Evolutionary conservation across 371 early-diverging fungal genomes (phyloP).

Genomic region (Apophysomyces sp.): DNA sequence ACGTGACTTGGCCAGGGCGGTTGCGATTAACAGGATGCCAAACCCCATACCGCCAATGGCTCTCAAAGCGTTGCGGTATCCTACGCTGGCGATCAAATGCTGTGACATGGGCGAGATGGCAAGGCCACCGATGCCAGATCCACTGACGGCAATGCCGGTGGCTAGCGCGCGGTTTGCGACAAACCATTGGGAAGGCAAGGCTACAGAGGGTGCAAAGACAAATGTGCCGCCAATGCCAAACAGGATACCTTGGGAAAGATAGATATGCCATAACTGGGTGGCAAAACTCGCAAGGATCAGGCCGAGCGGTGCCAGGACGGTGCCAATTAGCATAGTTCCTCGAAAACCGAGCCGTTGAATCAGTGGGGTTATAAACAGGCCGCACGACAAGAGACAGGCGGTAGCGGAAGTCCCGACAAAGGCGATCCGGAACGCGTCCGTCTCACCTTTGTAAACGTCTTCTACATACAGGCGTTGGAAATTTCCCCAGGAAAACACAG

Average conservation of each 20-base stretch:
- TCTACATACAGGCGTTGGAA: constrained; percentile 21
- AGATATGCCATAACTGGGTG: constrained; percentile 42
- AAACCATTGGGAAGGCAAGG: constrained; percentile 48
- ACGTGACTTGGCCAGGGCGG: constrained; percentile 30
- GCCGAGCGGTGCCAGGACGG: constrained; percentile 21
- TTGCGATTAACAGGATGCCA: constrained; percentile 38
- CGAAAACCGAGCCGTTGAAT: constrained; percentile 51
- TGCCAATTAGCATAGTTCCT: constrained; percentile 49
- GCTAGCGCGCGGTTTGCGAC: constrained; percentile 41
- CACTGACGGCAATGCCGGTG: constrained; percentile 19
- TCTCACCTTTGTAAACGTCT: constrained; percentile 15
- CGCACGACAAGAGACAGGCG: constrained; percentile 4
- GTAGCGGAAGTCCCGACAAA: constrained; percentile 18
- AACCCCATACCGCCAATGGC: constrained; percentile 35
- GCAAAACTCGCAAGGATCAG: constrained; percentile 46
- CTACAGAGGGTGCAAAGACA: constrained; percentile 38
- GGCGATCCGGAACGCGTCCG: constrained; percentile 11
- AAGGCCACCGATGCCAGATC: neutral
- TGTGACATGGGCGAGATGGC: constrained; percentile 60
- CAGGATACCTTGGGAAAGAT: constrained; percentile 35
- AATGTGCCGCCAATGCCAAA: constrained; percentile 36
- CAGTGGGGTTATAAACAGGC: constrained; percentile 49
- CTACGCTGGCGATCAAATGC: constrained; percentile 46
- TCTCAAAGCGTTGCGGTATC: constrained; percentile 57
- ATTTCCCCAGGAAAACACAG: constrained; percentile 19